Base-by-base conservation (phyloP, 1,284 basidiomycete genomes). In the Meripilus lineatus region DNA sequence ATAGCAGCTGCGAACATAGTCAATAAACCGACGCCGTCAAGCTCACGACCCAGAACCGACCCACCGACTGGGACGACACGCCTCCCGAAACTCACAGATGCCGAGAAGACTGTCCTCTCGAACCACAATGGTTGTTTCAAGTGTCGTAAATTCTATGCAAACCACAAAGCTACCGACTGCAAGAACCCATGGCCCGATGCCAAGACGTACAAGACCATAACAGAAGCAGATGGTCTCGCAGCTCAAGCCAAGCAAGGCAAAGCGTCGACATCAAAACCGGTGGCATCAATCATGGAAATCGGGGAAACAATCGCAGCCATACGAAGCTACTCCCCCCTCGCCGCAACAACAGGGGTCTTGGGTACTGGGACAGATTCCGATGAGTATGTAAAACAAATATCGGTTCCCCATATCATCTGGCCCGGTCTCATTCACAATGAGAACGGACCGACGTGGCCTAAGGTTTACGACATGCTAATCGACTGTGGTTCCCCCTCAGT, bases 111-210 rank as follows among this genome's bases (percentile, higher is more conserved):
- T 0, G 34, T 57, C 0, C 33, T 58, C 0, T 17, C 15, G 3
- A 39, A 44, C 0, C 39, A 58, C n/a, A 22, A 40, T 0, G 50
- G 55, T 0, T 57, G 54, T 13, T 45, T 52, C 35, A 52, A 56
- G 10, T 59, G 53, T 13, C 28, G 41, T 0, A 24, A 20, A 0
- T 32, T 45, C 6, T 54, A 52, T 22, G 26, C 23, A 3, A 40
- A 35, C 1, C 58, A 59, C 20, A 33, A 14, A 0, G 37, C 40
- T 0, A 3, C n/a, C 0, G 7, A 3, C 3, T 58, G 55, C 22
- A 33, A 38, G 0, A 25, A 35, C 21, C 41, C 47, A 2, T 59
- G 54, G 32, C 56, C 54, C 23, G 34, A 45, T 15, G 18, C 30
- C 14, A 15, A 25, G 6, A 30, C n/a, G 8, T 49, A 49, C 32